Evolutionary conservation across 495 filamentous ascomycete species (phyloP), one percentile per base, ranked within the genome.

Genomic region (Choiromyces venosus): DNA sequence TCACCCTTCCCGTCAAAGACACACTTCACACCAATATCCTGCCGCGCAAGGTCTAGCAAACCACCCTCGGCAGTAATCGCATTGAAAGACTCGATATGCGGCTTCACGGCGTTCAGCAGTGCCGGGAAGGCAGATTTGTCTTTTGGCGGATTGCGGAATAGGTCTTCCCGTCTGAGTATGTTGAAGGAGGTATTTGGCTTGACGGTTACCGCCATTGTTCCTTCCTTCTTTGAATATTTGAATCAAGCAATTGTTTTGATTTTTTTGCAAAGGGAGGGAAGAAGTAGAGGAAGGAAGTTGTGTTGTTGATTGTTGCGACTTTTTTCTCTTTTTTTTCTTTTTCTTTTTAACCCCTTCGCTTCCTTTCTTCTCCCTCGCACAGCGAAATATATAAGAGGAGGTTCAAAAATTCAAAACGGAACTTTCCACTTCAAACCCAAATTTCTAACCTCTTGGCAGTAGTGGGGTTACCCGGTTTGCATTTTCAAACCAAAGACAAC

Each of bases 71-170:
- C 89, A 79, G 97, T 93, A 52, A 97, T 84, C n/a, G 91, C 90
- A 85, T 99, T 96, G 88, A 97, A 98, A 12, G 95, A 94, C 75
- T 97, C 89, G 81, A 97, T 89, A 82, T 99, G 95, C 40, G 95
- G 95, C 72, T 90, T 86, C 73, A 97, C 88, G 2, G 94, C 92
- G 56, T 87, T 88, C 66, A 92, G 90, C 65, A 99, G 87, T 18
- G 91, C 87, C 4, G 95, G 95, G 81, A 95, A 98, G 69, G 95
- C 92, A 19, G 93, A 91, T 66, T 87, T 89, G 79, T 97, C 93
- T 79, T 87, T 90, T 1, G 95, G 94, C 2, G 95, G 94, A 74
- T 94, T 88, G 77, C 88, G 86, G 81, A 97, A 99, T 21, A 98
- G 91, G 35, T 89, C 88, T 80, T 98, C 91, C 76, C 94, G 89